A percentile compares a stretch with the other conserved stretches of the same genome.
Conservation (phyloP, 495 filamentous ascomycete genomes). For the Bombardia bombarda region DNA sequence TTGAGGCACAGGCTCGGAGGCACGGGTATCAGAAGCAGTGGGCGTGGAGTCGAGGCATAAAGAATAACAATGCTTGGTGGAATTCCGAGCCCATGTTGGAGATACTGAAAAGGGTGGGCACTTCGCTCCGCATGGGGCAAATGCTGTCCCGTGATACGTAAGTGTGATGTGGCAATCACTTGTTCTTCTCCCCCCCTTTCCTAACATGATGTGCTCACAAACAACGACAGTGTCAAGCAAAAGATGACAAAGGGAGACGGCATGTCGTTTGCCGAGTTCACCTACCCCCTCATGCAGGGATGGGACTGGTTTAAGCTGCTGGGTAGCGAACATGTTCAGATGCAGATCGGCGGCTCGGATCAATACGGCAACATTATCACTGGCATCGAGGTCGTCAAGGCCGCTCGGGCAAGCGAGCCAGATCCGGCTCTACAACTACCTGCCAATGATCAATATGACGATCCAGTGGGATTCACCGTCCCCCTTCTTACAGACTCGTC, state of each 20-base stretch:
- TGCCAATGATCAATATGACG: slow-evolving; percentile 26
- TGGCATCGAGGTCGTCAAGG: slow-evolving; percentile 76
- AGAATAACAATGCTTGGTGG: slow-evolving; percentile 79
- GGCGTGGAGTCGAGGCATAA: slow-evolving; percentile 55
- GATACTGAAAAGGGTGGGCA: slow-evolving; percentile 62
- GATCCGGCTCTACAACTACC: slow-evolving; percentile 21
- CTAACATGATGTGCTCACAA: no score
- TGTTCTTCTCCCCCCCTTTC: no score
- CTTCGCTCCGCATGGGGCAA: slow-evolving; percentile 63
- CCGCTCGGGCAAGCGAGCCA: slow-evolving; percentile 50
- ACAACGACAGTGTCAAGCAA: slow-evolving; percentile 67
- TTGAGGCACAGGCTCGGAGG: slow-evolving; percentile 50
- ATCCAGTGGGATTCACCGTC: slow-evolving; percentile 78
- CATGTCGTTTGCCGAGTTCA: slow-evolving; percentile 90
- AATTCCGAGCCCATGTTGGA: slow-evolving; percentile 60
- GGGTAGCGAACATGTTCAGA: slow-evolving; percentile 48
- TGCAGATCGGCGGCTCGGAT: slow-evolving; percentile 91
- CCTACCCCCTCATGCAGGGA: slow-evolving; percentile 88
- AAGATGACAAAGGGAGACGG: slow-evolving; percentile 75
- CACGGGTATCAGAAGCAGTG: slow-evolving; percentile 54
- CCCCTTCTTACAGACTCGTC: slow-evolving; percentile 79
- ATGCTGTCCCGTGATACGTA: slow-evolving; percentile 89
- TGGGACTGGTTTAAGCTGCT: slow-evolving; percentile 95
- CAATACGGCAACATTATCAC: slow-evolving; percentile 95
- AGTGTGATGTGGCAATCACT: no score